These are phyloP conservation scores for Sugiyamaella xylanicola DNA, from an alignment of 1,139 yeast genomes.

Conservation along the genomic window DNA sequence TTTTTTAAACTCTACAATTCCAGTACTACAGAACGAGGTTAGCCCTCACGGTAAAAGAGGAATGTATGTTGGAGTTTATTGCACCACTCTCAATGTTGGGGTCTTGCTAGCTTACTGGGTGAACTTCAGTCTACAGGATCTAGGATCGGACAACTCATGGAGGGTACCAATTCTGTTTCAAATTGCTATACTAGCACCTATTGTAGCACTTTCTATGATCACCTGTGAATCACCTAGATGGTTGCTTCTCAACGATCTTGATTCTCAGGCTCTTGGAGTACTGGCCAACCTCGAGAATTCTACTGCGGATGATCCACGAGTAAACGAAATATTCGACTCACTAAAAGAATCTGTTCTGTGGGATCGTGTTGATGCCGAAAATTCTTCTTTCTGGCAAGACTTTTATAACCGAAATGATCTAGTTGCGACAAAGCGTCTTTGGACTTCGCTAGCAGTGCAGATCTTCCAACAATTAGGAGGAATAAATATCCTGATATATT, in stretches of 20 bases:
- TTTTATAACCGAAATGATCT: constrained; percentile 21
- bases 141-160: constrained; percentile 50
- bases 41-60: constrained; percentile 72
- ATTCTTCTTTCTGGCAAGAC: constrained; percentile 37
- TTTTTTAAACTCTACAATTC: constrained; percentile 72
- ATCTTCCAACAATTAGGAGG: constrained; percentile 60
- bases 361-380: constrained; percentile 34
- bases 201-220: constrained; percentile 38
- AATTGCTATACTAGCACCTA: constrained; percentile 30
- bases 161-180: constrained; percentile 48
- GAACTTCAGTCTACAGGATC: constrained; percentile 51
- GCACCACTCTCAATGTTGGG: constrained; percentile 67
- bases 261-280: constrained; percentile 48
- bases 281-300: constrained; percentile 26
- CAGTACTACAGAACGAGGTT: constrained; percentile 76
- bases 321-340: constrained; percentile 29
- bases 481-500: constrained; percentile 58
- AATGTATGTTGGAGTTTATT: constrained; percentile 64
- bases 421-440: constrained; percentile 21
- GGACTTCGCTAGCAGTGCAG: constrained; percentile 24
- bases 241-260: constrained; percentile 50
- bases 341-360: constrained; percentile 24
- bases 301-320: constrained; percentile 16
- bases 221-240: constrained; percentile 74
- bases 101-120: constrained; percentile 73